Base-by-base conservation (phyloP, 805 yeast genomes). In the Ogataea haglerorum region DNA sequence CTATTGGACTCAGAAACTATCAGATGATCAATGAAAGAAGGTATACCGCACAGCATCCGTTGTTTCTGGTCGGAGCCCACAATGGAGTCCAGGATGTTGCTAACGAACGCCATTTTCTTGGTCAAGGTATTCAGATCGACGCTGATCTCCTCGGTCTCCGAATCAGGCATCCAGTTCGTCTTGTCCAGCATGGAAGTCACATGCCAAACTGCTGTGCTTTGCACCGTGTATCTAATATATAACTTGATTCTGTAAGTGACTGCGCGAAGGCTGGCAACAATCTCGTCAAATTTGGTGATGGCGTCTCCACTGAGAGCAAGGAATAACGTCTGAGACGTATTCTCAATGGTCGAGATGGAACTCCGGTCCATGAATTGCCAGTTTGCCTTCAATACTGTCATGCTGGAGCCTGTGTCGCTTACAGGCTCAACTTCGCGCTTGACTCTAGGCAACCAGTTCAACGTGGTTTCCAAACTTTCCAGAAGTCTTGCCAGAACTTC, bases 111-210 rank as follows among this genome's bases (percentile, higher is more conserved):
- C 4, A 79, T 59, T 30, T 72, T 75, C 36, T 69, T 67, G 53
- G 75, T 81, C 49, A 78, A 63, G 38, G 66, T 60, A 15, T 75
- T 73, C 19, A 82, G 70, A 51, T 60, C 71, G 10, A 70, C 65
- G 49, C 80, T 87, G 6, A 81, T 71, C 47, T 80, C 85, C 10
- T 80, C 82, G 2, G 78, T 71, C 48, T 77, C 78, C 26, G 69
- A 65, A 8, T 59, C 58, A 15, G 75, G 73, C 50, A 69, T 64
- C 76, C 81, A 80, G 26, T 67, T 71, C 29, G 73, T 71, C 30
- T 67, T 70, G 26, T 57, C 55, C 48, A 74, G 69, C 33, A 82
- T 73, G 30, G 65, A 68, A 10, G 73, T 70, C 15, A 80, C 64
- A 51, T 70, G 72, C 57, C 73, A 76, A 14, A 79, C 67, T 3